Percentiles rank a stretch among this genome's conserved stretches.
phyloP scores from a whole-genome alignment of 1,139 yeast genomes.

The Casaregolazyma suthepensis region DNA sequence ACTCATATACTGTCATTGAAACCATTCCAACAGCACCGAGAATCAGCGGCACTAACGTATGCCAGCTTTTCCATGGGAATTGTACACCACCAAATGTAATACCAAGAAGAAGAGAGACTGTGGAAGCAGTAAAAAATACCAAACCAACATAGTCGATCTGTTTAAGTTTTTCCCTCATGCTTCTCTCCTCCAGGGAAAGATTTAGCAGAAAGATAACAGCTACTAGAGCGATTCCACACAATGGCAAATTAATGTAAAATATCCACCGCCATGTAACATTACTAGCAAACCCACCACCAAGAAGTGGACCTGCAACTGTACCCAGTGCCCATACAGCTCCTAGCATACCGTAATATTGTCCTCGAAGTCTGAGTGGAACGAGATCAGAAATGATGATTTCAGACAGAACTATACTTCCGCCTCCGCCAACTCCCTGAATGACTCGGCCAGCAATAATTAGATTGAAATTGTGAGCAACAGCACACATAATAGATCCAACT shows the following conservation, averaged over 20 bases:
- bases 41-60: constrained; percentile 48
- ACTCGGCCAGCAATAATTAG: constrained; percentile 66
- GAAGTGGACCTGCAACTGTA: constrained; percentile 57
- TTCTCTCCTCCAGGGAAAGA: constrained; percentile 45
- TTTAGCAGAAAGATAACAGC: constrained; percentile 45
- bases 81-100: constrained; percentile 47
- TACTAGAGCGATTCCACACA: constrained; percentile 52
- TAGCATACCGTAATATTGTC: constrained; percentile 44
- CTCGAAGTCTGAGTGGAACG: constrained; percentile 53
- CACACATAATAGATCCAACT: constrained; percentile 57
- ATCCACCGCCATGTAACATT: constrained; percentile 74
- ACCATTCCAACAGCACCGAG: constrained; percentile 46
- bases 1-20: constrained; percentile 45
- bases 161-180: constrained; percentile 37
- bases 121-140: constrained; percentile 37
- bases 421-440: constrained; percentile 68
- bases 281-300: constrained; percentile 62
- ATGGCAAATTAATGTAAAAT: constrained; percentile 64
- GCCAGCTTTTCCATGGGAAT: constrained; percentile 48
- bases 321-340: constrained; percentile 40
- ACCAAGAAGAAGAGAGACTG: constrained; percentile 43
- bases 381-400: constrained; percentile 55
- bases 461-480: constrained; percentile 49
- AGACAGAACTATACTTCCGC: constrained; percentile 57
- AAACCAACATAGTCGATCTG: constrained; percentile 47